These are phyloP conservation scores for Cladophialophora yegresii DNA, from an alignment of 2,329 filamentous ascomycete species.

Conservation along the genomic window DNA sequence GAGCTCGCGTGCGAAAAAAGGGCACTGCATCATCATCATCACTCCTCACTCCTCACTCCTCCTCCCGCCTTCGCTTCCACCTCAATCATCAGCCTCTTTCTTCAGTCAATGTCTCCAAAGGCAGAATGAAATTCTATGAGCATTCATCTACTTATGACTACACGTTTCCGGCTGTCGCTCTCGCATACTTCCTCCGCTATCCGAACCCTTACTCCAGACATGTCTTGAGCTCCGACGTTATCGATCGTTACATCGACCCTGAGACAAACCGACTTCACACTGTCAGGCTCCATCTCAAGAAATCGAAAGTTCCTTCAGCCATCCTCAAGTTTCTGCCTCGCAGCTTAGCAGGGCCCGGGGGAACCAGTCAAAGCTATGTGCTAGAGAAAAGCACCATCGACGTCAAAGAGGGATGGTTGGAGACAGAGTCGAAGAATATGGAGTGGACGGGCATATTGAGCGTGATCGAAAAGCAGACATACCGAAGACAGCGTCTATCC, in stretches of 20 bases:
- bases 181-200: conserved; percentile 70
- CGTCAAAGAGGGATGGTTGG: conserved; percentile 65
- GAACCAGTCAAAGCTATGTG: conserved; percentile 63
- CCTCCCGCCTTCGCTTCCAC: conserved; percentile 3
- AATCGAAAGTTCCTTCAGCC: conserved; percentile 62
- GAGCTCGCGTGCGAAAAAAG: conserved; percentile 17
- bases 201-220: conserved; percentile 67
- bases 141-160: conserved; percentile 64
- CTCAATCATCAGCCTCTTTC: conserved; percentile 2
- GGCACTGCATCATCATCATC: conserved; percentile 9
- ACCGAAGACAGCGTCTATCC: conserved; percentile 48
- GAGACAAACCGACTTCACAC: conserved; percentile 62
- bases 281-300: conserved; percentile 63
- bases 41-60: conserved; percentile 7
- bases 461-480: conserved; percentile 63
- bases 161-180: conserved; percentile 65
- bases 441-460: conserved; percentile 67
- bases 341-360: conserved; percentile 59
- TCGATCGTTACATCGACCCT: conserved; percentile 63
- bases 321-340: conserved; percentile 64
- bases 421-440: conserved; percentile 64
- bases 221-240: conserved; percentile 67
- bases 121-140: conserved; percentile 56
- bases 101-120: conserved; percentile 19
- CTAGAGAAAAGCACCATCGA: conserved; percentile 65